Conservation (phyloP, 2,329 filamentous ascomycete genomes). For the Leptographium lundbergii region DNA sequence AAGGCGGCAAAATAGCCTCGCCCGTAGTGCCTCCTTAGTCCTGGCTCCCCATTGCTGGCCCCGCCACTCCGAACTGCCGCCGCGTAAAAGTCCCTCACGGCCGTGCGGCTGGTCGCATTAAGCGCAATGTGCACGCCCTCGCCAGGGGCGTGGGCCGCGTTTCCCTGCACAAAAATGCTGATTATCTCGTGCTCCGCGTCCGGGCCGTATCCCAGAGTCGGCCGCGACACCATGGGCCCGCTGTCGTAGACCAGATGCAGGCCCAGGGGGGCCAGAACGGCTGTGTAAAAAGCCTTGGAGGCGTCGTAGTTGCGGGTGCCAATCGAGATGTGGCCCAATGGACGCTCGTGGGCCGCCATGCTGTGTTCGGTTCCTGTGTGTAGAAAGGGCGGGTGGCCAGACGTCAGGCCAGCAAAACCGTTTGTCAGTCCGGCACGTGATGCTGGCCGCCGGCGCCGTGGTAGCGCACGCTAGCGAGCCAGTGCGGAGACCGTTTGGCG, state of each 20-base stretch:
- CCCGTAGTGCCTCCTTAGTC: background rate
- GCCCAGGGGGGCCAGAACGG: background rate
- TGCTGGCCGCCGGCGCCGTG: slow-evolving; percentile 13
- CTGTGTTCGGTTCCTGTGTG: too few relatives aligned
- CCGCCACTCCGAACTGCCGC: background rate
- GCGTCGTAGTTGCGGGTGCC: background rate
- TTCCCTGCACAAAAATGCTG: background rate
- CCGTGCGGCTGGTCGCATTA: background rate
- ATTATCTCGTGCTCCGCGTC: background rate
- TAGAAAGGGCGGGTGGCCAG: too few relatives aligned
- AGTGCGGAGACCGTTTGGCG: background rate
- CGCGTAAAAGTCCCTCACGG: background rate
- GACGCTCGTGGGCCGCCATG: background rate
- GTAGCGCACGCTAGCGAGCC: slow-evolving; percentile 41
- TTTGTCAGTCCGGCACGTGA: too few relatives aligned
- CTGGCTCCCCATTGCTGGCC: background rate
- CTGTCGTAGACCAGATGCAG: too few relatives aligned
- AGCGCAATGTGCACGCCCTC: background rate
- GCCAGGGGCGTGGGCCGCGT: background rate
- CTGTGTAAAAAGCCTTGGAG: background rate
- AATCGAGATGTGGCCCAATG: background rate
- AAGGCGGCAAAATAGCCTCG: background rate
- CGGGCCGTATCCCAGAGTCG: background rate
- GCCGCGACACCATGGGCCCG: background rate
- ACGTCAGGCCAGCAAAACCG: too few relatives aligned